These are phyloP conservation scores for Venturiaceae sp. DNA, from an alignment of 2,329 filamentous ascomycete species.

Conservation along the genomic window DNA sequence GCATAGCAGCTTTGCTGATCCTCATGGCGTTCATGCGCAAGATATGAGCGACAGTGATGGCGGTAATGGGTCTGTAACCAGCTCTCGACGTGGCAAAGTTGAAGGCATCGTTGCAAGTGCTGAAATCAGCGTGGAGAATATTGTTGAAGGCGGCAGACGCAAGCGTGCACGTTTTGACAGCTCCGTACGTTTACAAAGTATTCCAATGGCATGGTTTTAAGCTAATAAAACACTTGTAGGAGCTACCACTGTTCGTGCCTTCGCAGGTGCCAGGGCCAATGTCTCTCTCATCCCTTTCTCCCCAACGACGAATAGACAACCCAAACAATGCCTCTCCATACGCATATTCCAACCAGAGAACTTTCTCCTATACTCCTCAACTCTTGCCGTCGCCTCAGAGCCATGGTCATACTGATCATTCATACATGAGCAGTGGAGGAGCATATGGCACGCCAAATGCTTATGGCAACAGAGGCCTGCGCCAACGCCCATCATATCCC, in stretches of 20 bases:
- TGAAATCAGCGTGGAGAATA: constrained; percentile 96
- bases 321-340: constrained; percentile 66
- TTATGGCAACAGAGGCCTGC: constrained; percentile 4
- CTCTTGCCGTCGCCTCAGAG: constrained; percentile 78
- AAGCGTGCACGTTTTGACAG: constrained; percentile 94
- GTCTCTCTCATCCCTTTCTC: constrained; percentile 97
- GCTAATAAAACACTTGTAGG: constrained; percentile 42
- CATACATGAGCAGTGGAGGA: constrained; percentile 10
- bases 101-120: constrained; percentile 83
- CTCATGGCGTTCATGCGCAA: constrained; percentile 27
- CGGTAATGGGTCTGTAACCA: constrained; percentile 60
- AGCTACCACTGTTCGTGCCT: constrained; percentile 89
- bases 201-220: neutral
- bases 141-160: constrained; percentile 89
- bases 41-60: constrained; percentile 77
- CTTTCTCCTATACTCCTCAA: constrained; percentile 61
- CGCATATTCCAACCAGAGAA: constrained; percentile 62
- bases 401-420: constrained; percentile 38
- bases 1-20: constrained; percentile 50
- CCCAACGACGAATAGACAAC: constrained; percentile 69
- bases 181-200: constrained; percentile 61
- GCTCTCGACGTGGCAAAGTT: constrained; percentile 60
- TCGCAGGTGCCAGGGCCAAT: constrained; percentile 86
- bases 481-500: constrained; percentile 2
- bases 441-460: constrained; percentile 15